These are phyloP conservation scores for Penicillium salamii DNA, from an alignment of 495 filamentous ascomycete genomes.

Conservation along the genomic window DNA sequence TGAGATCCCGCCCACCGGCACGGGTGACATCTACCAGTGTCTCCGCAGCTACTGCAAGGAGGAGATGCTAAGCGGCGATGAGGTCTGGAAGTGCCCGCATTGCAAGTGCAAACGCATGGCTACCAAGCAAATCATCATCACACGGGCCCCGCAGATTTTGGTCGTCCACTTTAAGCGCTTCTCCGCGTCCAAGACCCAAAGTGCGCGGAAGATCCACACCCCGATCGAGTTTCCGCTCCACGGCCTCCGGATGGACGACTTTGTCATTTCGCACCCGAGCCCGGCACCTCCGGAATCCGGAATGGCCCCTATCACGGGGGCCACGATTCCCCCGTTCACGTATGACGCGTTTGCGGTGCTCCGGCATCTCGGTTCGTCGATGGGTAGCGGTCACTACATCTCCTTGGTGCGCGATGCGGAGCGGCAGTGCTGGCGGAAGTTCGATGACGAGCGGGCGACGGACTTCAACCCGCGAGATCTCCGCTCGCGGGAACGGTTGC, in stretches of 20 bases:
- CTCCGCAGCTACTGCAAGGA: slow-evolving; percentile 65
- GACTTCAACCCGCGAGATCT: slow-evolving; percentile 59
- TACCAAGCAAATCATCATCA: slow-evolving; percentile 71
- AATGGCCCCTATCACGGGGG: slow-evolving; percentile 13
- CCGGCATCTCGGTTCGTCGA: slow-evolving; percentile 60
- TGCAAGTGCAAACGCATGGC: slow-evolving; percentile 68
- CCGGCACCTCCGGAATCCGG: slow-evolving; percentile 25
- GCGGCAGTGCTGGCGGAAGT: slow-evolving; percentile 60
- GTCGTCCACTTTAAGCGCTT: slow-evolving; percentile 80
- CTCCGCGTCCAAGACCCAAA: slow-evolving; percentile 53
- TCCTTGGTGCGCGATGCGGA: slow-evolving; percentile 60
- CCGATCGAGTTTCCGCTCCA: slow-evolving; percentile 67
- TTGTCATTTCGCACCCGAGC: slow-evolving; percentile 44
- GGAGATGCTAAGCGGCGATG: slow-evolving; percentile 63
- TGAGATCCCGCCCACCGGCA: slow-evolving; percentile 56
- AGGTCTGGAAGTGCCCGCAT: slow-evolving; percentile 68
- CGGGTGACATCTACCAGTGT: slow-evolving; percentile 59
- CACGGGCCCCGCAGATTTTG: slow-evolving; percentile 65
- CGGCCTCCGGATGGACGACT: slow-evolving; percentile 60
- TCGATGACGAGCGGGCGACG: slow-evolving; percentile 58
- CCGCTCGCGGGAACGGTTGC: slow-evolving; percentile 43
- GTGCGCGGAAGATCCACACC: slow-evolving; percentile 62
- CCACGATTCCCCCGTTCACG: slow-evolving; percentile 61
- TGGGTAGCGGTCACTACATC: slow-evolving; percentile 69
- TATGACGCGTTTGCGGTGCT: slow-evolving; percentile 74